Base-by-base conservation (phyloP, 768 basidiomycete genomes). In the Lepiota venenata region DNA sequence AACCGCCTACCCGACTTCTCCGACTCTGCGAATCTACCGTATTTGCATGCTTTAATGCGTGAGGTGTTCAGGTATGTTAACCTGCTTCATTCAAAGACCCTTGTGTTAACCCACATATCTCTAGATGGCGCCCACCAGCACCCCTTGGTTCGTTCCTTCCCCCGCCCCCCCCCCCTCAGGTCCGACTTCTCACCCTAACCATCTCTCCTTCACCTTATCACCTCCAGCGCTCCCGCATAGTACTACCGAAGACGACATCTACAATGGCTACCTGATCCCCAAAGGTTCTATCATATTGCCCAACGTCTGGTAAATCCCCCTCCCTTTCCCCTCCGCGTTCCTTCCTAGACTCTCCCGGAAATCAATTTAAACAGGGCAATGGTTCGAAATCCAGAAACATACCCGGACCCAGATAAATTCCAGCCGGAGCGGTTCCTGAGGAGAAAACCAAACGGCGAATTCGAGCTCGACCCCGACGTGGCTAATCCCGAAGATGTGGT, bases 241-340 rank as follows among this genome's bases (percentile, higher is more conserved):
- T 35, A 50, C 65, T 11, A 66, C 64, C 20, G 63, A 68, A 47
- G 74, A 81, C 44, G 80, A 82, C 50, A 61, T 69, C 20, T 80
- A 75, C 51, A 69, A 73, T 3, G 78, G 76, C 2, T 72, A 72
- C 57, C 65, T 67, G 39, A 77, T 81, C 36, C 80, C 79, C 0
- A 73, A 73, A 57, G 74, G 65, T 12, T 69, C 74, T 1, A 61
- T 71, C 7, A 63, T 73, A 11, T 55, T 71, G n/a, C 64, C 58
- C 4, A 73, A 75, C 49, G 58, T 60, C 21, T 75, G 72, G 74
- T 69, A 48, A 11, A 62, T 55, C 16, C 12, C 18, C 11, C 4
- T 20, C 2, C 11, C 12, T 8, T 22, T 12, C 4, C 35, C 2
- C 11, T 14, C 8, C 29, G 38, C 15, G 11, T 12, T 27, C 35